Evolutionary conservation across 768 basidiomycete genomes (phyloP).

Genomic region (Serendipita sp.): DNA sequence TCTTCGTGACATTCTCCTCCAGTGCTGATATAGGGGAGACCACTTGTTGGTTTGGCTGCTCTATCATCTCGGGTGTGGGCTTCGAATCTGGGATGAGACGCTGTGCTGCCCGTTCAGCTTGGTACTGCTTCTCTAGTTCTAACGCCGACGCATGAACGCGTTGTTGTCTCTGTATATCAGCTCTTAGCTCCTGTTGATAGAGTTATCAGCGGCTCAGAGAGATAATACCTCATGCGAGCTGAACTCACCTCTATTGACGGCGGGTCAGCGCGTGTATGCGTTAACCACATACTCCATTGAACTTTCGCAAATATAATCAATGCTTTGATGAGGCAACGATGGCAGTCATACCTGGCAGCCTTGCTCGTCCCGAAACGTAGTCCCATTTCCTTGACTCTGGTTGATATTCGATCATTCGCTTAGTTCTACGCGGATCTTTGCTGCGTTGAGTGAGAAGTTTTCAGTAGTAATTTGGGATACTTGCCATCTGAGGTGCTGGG

Average conservation of each 20-base stretch:
- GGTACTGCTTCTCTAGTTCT: background rate
- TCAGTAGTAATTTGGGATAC: background rate
- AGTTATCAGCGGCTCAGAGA: background rate
- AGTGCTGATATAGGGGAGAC: too few species aligned
- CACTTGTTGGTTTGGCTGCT: too few species aligned
- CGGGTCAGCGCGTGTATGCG: background rate
- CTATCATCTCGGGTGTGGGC: background rate
- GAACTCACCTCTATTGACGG: constrained; percentile 1
- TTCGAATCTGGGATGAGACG: background rate
- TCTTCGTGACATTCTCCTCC: background rate
- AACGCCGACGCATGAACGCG: background rate
- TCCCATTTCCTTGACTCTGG: background rate
- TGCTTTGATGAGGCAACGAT: background rate
- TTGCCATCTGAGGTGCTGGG: background rate
- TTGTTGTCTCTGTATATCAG: background rate
- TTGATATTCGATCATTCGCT: constrained; percentile 2
- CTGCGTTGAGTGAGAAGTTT: background rate
- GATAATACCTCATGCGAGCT: background rate
- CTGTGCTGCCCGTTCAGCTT: background rate
- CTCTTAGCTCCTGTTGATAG: background rate
- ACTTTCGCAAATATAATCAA: background rate
- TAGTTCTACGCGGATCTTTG: background rate
- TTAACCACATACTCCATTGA: constrained; percentile 1
- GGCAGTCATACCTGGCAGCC: background rate
- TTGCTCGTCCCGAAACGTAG: background rate